A percentile compares a stretch with the other conserved stretches of the same genome.
Conservation (phyloP, 75 land plant genomes). For the Pinus taeda region DNA sequence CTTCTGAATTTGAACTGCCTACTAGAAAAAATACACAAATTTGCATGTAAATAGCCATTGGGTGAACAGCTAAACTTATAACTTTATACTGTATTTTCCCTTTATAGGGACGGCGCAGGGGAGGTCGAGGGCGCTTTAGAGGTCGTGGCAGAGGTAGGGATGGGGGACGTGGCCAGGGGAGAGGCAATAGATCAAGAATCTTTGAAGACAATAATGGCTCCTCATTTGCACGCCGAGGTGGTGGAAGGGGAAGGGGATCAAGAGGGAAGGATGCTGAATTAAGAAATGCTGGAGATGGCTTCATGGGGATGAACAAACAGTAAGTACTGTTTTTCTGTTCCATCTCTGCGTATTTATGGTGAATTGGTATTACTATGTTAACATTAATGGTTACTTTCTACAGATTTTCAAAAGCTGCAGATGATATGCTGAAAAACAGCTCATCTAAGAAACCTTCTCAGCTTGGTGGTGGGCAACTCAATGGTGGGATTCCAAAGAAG, state of each 20-base stretch:
- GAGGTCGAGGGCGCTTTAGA: conserved; percentile 21
- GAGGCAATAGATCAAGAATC: conserved; percentile 15
- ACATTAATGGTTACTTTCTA: background rate
- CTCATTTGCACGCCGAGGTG: conserved; percentile 12
- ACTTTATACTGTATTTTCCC: background rate
- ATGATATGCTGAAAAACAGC: conserved; percentile 1
- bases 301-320: conserved; percentile 15
- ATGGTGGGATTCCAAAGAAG: background rate
- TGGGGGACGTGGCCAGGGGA: conserved; percentile 14
- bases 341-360: background rate
- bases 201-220: conserved; percentile 18
- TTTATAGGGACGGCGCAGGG: conserved; percentile 14
- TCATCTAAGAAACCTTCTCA: conserved; percentile 1
- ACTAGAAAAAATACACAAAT: background rate
- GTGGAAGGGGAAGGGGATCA: conserved; percentile 47
- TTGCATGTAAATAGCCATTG: background rate
- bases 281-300: conserved; percentile 14
- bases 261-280: conserved; percentile 31
- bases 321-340: conserved; percentile 6
- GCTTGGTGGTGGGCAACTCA: conserved; percentile 1
- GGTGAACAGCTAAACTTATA: background rate
- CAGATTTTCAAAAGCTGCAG: conserved; percentile 1
- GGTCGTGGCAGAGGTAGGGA: conserved; percentile 28
- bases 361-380: background rate
- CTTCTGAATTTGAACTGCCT: background rate